Base-by-base conservation (phyloP, 768 basidiomycete species). In the Lentinus tigrinus region DNA sequence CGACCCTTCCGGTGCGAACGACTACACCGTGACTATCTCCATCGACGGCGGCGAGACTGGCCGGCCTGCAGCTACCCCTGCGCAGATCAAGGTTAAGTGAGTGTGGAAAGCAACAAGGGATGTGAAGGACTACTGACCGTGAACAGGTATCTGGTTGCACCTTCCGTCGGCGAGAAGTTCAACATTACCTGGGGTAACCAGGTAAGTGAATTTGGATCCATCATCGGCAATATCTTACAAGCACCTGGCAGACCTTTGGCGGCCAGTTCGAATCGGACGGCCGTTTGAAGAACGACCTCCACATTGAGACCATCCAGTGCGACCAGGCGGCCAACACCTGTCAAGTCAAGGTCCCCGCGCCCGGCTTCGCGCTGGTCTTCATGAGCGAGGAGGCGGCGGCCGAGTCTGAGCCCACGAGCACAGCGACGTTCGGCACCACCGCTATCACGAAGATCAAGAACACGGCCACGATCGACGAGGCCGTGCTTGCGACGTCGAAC, bases 351-450 rank as follows among this genome's bases (percentile, higher is more conserved):
- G 81, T 93, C 36, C 79, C 81, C 40, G 87, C 89, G 2, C 91
- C 92, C 0, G 83, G 82, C 31, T 85, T 88, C 62, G 89, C 89
- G 3, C 77, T 93, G 46, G 88, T 93, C 54, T 91, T 89, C 77
- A 74, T 93, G 36, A 78, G 72, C 7, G 69, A 77, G 47, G 54
- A 68, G 26, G 77, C 79, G 8, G 62, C 77, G 36, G 57, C 69
- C 1, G 78, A 76, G 44, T 66, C 72, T 4, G 67, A 64, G n/a
- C 67, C 69, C 1, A 68, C 63, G 21, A 63, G 72, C 4, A 72
- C 77, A 0, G 70, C 60, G 63, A 85, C 83, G 19, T 88, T 85
- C 66, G 58, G 81, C 10, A 87, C 82, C 17, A 83, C 83, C 0
- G 81, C 77, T 16, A 66, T 73, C 23, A 87, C 85, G 14, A 80